These are phyloP conservation scores for Nepenthes alata DNA, from an alignment of 179 eudicot genomes.

Conservation along the genomic window DNA sequence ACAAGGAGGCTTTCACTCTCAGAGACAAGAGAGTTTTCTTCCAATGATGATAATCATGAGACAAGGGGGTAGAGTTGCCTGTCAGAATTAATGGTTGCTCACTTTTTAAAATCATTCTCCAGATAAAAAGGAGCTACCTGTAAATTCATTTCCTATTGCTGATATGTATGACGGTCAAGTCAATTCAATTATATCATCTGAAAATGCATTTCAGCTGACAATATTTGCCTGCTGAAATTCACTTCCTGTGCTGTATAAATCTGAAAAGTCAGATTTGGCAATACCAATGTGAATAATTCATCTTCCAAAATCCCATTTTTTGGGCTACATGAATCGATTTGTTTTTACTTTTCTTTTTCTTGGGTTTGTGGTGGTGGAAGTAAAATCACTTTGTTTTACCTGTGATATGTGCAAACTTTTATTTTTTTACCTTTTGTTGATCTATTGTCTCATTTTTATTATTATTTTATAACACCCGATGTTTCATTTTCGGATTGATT, in stretches of 20 bases:
- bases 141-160: conserved; percentile 67
- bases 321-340: neutral
- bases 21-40: conserved; percentile 51
- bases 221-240: conserved; percentile 22
- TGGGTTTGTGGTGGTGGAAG: neutral
- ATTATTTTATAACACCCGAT: too few species aligned
- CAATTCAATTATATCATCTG: conserved; percentile 18
- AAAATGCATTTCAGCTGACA: conserved; percentile 27
- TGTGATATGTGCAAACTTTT: too few species aligned
- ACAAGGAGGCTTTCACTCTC: conserved; percentile 50
- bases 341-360: neutral
- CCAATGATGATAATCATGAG: conserved; percentile 46
- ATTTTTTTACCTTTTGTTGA: too few species aligned
- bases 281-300: conserved; percentile 34
- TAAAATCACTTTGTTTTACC: too few species aligned
- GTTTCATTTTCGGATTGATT: too few species aligned
- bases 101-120: conserved; percentile 31
- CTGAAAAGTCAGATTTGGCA: conserved; percentile 34
- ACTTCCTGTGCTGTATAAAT: conserved; percentile 47
- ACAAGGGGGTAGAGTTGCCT: conserved; percentile 33
- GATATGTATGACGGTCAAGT: conserved; percentile 57
- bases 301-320: conserved; percentile 1
- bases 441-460: too few species aligned
- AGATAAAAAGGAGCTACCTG: conserved; percentile 37
- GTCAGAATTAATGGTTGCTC: conserved; percentile 12